Conservation (phyloP, 345 rosid species). For the Linum lewisii region DNA sequence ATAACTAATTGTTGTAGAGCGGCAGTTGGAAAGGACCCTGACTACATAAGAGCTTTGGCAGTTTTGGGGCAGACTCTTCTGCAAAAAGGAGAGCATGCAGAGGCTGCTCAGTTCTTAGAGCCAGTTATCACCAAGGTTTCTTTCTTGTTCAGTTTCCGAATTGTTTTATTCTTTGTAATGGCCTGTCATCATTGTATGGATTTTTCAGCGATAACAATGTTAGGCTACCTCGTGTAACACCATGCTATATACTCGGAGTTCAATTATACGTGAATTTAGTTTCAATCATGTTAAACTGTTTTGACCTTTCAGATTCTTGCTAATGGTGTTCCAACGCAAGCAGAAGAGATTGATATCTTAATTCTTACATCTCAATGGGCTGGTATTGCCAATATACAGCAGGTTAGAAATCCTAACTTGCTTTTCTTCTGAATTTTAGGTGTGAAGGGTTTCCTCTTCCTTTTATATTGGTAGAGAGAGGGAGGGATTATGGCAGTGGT, state of each 20-base stretch:
- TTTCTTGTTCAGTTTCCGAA: not conserved
- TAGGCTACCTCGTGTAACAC: not conserved
- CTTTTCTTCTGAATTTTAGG: not conserved
- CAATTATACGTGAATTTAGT: not conserved
- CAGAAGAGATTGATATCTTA: slow-evolving; percentile 48
- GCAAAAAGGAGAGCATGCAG: slow-evolving; percentile 41
- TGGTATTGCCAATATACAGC: slow-evolving; percentile 52
- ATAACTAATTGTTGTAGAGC: slow-evolving; percentile 30
- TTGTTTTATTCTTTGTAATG: not conserved
- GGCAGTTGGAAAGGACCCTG: slow-evolving; percentile 75
- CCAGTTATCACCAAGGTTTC: slow-evolving; percentile 62
- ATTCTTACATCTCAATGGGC: slow-evolving; percentile 79
- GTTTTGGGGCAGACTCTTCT: slow-evolving; percentile 64
- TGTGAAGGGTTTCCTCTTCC: too few species aligned
- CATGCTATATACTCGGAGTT: not conserved
- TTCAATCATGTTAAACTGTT: slow-evolving; percentile 1
- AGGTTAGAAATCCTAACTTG: slow-evolving; percentile 29
- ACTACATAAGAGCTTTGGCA: slow-evolving; percentile 42
- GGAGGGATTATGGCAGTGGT: too few species aligned
- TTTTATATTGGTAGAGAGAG: too few species aligned
- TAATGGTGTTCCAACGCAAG: slow-evolving; percentile 34
- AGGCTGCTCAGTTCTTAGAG: slow-evolving; percentile 61
- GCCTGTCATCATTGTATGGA: not conserved
- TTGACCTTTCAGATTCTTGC: slow-evolving; percentile 36
- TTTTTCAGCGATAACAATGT: not conserved